A percentile compares a stretch with the other conserved stretches of the same genome.
Evolutionary conservation across 1,284 basidiomycete species (phyloP).

Genomic region (Pseudomicrostroma phylloplanum): DNA sequence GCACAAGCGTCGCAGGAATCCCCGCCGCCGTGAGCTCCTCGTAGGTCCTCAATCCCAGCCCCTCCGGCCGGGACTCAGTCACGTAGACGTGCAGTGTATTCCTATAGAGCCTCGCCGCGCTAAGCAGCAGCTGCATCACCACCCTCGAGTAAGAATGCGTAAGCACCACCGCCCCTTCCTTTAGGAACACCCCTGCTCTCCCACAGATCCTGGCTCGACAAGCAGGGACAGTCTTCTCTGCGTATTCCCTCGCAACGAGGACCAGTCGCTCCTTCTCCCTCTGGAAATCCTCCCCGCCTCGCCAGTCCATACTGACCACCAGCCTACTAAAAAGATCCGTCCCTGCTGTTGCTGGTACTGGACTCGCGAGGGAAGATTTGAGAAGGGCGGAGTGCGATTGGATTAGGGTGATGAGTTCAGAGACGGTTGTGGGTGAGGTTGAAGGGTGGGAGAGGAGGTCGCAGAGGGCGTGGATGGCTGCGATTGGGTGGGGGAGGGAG

Average conservation of each 20-base stretch:
- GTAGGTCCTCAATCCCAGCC: conserved; percentile 54
- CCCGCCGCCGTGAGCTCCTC: conserved; percentile 59
- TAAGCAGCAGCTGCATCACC: conserved; percentile 83
- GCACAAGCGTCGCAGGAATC: conserved; percentile 86
- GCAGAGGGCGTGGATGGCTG: conserved; percentile 74
- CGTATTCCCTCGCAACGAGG: conserved; percentile 69
- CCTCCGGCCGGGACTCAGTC: conserved; percentile 83
- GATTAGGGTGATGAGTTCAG: conserved; percentile 76
- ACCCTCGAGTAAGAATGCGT: conserved; percentile 94
- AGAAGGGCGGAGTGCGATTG: conserved; percentile 67
- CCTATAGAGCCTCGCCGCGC: conserved; percentile 63
- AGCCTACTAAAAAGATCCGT: conserved; percentile 83
- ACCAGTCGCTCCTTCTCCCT: conserved; percentile 75
- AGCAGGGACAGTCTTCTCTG: conserved; percentile 52
- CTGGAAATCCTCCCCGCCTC: conserved; percentile 66
- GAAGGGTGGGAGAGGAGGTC: conserved; percentile 70
- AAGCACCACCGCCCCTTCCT: conserved; percentile 90
- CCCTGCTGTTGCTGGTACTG: conserved; percentile 80
- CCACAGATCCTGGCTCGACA: conserved; percentile 80
- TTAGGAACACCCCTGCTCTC: conserved; percentile 75
- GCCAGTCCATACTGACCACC: conserved; percentile 76
- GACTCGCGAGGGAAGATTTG: conserved; percentile 64
- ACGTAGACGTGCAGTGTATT: conserved; percentile 96
- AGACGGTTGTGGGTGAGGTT: conserved; percentile 64
- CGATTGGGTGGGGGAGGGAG: conserved; percentile 76